Conservation (phyloP, 306 rosid species). For the Begonia loranthoides region DNA sequence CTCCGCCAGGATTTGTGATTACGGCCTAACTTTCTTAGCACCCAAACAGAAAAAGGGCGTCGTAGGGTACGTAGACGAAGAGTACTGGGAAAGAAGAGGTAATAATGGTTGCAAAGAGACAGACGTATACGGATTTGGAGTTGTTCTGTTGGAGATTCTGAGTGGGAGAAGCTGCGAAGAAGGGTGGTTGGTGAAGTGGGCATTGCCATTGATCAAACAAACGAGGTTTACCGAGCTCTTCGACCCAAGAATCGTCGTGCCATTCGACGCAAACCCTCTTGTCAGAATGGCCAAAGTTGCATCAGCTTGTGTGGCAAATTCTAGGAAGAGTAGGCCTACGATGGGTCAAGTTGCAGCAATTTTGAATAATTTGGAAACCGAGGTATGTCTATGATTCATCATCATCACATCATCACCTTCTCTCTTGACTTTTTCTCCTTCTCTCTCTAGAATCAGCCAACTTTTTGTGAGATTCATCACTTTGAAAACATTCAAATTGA, state of each 20-base stretch:
- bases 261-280: conserved; percentile 29
- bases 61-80: conserved; percentile 52
- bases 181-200: conserved; percentile 58
- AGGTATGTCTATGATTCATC: conserved; percentile 17
- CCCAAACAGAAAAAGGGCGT: conserved; percentile 35
- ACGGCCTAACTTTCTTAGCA: conserved; percentile 56
- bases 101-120: conserved; percentile 43
- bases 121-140: conserved; percentile 81
- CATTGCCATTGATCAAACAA: conserved; percentile 66
- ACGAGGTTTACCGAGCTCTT: conserved; percentile 37
- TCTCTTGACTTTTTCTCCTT: too few species aligned
- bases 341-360: conserved; percentile 58
- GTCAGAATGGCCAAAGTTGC: conserved; percentile 79
- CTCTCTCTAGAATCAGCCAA: background rate
- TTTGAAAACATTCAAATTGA: too few species aligned
- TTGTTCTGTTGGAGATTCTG: conserved; percentile 61
- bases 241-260: conserved; percentile 47
- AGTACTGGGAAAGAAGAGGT: conserved; percentile 34
- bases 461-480: too few species aligned
- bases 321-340: conserved; percentile 64
- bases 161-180: conserved; percentile 67
- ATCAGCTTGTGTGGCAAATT: conserved; percentile 64
- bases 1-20: conserved; percentile 45
- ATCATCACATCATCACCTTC: background rate
- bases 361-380: conserved; percentile 45